Conservation (phyloP, 2,329 filamentous ascomycete species). For the Aspergillus sergii region DNA sequence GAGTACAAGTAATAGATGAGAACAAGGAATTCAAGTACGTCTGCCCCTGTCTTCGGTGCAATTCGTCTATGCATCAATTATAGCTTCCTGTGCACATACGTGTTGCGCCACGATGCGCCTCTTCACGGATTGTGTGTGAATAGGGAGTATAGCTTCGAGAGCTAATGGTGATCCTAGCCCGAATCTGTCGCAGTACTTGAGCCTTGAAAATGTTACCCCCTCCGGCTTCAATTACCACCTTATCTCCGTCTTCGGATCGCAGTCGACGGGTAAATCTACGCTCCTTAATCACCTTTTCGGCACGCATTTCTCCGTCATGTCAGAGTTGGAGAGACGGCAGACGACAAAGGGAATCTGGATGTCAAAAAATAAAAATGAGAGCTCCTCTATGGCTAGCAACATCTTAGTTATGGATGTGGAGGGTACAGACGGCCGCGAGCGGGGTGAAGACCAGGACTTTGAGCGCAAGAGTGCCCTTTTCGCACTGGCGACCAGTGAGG, state of each 20-base stretch:
- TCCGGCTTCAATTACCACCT: slow-evolving; percentile 99
- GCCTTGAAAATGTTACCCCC: slow-evolving; percentile 75
- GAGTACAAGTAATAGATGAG: slow-evolving; percentile 95
- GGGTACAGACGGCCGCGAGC: slow-evolving; percentile 92
- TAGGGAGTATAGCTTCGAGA: background rate
- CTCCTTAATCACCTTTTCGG: slow-evolving; percentile 94
- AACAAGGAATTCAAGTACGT: slow-evolving; percentile 95
- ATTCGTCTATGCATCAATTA: background rate
- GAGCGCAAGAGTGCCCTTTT: slow-evolving; percentile 98
- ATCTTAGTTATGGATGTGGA: slow-evolving; percentile 99
- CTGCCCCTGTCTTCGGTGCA: background rate
- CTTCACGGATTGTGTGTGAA: background rate
- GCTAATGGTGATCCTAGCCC: slow-evolving; percentile 53
- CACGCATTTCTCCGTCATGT: slow-evolving; percentile 97
- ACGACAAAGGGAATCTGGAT: slow-evolving; percentile 99
- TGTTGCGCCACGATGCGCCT: background rate
- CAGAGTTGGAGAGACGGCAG: slow-evolving; percentile 88
- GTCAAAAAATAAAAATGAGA: slow-evolving; percentile 85
- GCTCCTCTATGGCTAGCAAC: slow-evolving; percentile 79
- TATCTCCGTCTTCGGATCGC: slow-evolving; percentile 97
- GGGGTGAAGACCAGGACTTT: slow-evolving; percentile 98
- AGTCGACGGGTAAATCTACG: slow-evolving; percentile 98
- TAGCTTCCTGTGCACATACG: background rate
- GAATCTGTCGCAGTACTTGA: slow-evolving; percentile 79
- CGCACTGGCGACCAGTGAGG: slow-evolving; percentile 94